These are phyloP conservation scores for Platanthera guangdongensis DNA, from an alignment of 106 monocot species.

Conservation along the genomic window DNA sequence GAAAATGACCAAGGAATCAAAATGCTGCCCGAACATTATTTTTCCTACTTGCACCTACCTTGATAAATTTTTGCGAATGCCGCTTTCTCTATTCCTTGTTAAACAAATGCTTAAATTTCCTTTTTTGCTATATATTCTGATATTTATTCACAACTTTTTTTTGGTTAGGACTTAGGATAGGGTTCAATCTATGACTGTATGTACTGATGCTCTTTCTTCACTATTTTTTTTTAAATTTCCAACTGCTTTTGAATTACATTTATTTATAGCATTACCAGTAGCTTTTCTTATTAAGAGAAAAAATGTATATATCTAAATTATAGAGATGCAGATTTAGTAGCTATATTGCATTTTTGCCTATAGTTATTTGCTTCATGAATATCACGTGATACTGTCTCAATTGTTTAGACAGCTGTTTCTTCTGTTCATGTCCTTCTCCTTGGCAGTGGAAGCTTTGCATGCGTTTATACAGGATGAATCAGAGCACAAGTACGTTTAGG, in stretches of 20 bases:
- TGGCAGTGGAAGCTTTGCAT: slow-evolving; percentile 98
- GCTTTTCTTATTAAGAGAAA: background rate
- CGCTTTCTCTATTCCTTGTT: background rate
- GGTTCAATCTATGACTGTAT: background rate
- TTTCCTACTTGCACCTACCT: background rate
- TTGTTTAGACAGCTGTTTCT: slow-evolving; percentile 93
- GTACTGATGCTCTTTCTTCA: background rate
- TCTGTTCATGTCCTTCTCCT: slow-evolving; percentile 94
- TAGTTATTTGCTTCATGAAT: background rate
- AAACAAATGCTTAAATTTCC: background rate
- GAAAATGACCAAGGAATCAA: background rate
- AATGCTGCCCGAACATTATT: background rate
- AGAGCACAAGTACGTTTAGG: slow-evolving; percentile 79
- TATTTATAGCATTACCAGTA: background rate
- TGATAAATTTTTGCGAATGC: too few species aligned
- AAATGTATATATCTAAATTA: background rate
- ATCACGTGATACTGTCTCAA: slow-evolving; percentile 17
- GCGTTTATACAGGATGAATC: slow-evolving; percentile 99
- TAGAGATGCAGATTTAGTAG: background rate
- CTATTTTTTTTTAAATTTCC: background rate
- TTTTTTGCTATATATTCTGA: background rate
- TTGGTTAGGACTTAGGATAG: background rate
- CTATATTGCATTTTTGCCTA: background rate
- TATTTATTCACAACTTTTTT: background rate
- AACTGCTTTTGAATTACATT: background rate